phyloP scores from a whole-genome alignment of 1,284 basidiomycete genomes.

The Salmacisia buchloeana region DNA sequence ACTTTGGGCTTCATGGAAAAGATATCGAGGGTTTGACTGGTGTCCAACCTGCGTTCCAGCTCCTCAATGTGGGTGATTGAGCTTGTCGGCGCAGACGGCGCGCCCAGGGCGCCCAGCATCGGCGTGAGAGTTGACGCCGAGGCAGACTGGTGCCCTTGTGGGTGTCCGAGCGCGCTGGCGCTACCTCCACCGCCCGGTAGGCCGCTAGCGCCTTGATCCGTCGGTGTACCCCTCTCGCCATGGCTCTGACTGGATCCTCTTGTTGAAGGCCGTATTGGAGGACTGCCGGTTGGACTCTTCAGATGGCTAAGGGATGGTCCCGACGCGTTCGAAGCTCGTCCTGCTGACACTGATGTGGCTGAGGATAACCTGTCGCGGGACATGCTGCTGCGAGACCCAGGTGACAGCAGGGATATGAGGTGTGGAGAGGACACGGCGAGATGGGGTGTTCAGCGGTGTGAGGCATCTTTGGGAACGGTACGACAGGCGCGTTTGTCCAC shows the following conservation, averaged over 20 bases:
- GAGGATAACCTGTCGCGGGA: slow-evolving; percentile 27
- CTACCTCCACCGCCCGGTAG: too few relatives aligned
- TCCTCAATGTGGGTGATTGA: slow-evolving; percentile 53
- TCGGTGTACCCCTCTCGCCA: not conserved
- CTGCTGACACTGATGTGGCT: slow-evolving; percentile 28
- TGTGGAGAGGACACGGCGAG: too few relatives aligned
- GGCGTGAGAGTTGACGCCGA: not conserved
- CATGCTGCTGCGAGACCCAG: not conserved
- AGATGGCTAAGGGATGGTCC: not conserved
- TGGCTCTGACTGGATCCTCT: too few relatives aligned
- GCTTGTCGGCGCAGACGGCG: not conserved
- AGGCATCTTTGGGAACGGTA: too few relatives aligned
- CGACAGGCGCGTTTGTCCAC: too few relatives aligned
- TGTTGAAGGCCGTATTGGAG: too few relatives aligned
- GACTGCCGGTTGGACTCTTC: slow-evolving; percentile 1
- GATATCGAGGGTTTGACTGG: slow-evolving; percentile 77
- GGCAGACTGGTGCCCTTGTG: not conserved
- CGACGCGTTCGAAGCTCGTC: slow-evolving; percentile 10
- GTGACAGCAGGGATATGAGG: not conserved
- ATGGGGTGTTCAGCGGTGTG: too few relatives aligned
- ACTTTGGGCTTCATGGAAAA: slow-evolving; percentile 95
- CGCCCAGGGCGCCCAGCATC: not conserved
- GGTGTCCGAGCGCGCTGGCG: not conserved
- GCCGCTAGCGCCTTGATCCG: too few relatives aligned
- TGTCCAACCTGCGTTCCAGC: slow-evolving; percentile 74